Evolutionary conservation across 1,284 basidiomycete species (phyloP), one percentile per base, ranked within the genome.

Genomic region (Leccinum idahoense): DNA sequence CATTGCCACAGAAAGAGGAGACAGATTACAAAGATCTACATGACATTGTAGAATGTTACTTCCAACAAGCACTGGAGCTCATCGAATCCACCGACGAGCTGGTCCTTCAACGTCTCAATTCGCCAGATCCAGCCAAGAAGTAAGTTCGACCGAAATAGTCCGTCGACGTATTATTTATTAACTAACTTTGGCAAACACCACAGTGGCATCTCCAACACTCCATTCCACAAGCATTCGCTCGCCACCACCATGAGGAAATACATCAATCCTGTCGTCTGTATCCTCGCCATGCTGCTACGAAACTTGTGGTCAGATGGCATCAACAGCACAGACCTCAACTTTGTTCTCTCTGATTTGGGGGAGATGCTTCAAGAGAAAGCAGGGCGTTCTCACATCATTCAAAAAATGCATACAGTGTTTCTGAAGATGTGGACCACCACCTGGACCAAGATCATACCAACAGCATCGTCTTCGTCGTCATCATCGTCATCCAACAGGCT

Each of bases 121-220:
- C 10, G 10, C 35, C 35, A 35, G 35, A 35, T 35, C 35, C 35
- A 35, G 35, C 5, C 37, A 37, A 37, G 35, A 35, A 35, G 35
- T 35, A 5, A 35, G 35, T 35, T 35, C 5, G 35, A 4, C 26
- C 26, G 26, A 26, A 26, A 35, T 35, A 35, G 11, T 35, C 32
- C 8, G 32, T 35, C 32, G 32, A 35, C 32, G 2, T 35, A 10
- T 35, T 35, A 35, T 35, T 35, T 35, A 11, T 4, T 39, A 37
- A 6, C 15, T 20, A n/a, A n/a, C n/a, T n/a, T 35, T 26, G 26
- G 26, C 26, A 26, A 26, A 26, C 26, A 26, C 15, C 5, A 49
- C 7, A 66, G 65, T 18, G 64, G 67, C 3, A 66, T 68, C 0
- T 60, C 37, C 20, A 68, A 68, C 14, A 63, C 55, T 0, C 66